These are phyloP conservation scores for Graphium sp. DNA, from an alignment of 2,329 filamentous ascomycete species.

Conservation along the genomic window DNA sequence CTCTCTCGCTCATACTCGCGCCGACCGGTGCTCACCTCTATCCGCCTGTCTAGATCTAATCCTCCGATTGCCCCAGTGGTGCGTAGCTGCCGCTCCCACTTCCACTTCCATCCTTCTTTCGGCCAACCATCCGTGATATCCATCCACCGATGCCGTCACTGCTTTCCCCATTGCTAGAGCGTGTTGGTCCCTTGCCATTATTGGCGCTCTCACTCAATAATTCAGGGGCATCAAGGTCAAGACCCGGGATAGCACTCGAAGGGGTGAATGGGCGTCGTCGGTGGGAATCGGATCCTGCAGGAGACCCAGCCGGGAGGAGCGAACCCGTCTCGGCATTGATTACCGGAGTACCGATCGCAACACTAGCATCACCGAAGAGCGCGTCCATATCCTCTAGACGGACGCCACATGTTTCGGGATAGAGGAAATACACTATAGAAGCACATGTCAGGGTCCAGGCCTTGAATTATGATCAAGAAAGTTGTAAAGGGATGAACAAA, in stretches of 20 bases:
- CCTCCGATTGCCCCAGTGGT: slow-evolving; percentile 22
- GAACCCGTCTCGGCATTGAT: slow-evolving; percentile 63
- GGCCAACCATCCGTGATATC: slow-evolving; percentile 22
- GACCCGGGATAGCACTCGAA: slow-evolving; percentile 57
- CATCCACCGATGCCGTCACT: slow-evolving; percentile 30
- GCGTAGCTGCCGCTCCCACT: slow-evolving; percentile 21
- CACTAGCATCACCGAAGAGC: slow-evolving; percentile 85
- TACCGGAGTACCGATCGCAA: slow-evolving; percentile 60
- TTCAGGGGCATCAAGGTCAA: slow-evolving; percentile 59
- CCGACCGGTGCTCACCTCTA: too few species aligned
- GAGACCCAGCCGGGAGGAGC: slow-evolving; percentile 57
- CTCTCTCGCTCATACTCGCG: too few species aligned
- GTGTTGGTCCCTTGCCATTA: slow-evolving; percentile 22
- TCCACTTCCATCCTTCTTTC: slow-evolving; percentile 14
- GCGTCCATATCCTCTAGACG: slow-evolving; percentile 93
- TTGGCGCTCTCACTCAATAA: slow-evolving; percentile 35
- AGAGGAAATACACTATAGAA: slow-evolving; percentile 76
- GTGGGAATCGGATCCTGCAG: slow-evolving; percentile 55
- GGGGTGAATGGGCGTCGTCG: slow-evolving; percentile 33
- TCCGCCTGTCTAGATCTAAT: too few species aligned
- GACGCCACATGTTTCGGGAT: slow-evolving; percentile 91
- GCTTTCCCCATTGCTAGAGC: slow-evolving; percentile 15
- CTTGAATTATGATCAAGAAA: not conserved
- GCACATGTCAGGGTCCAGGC: slow-evolving; percentile 1
- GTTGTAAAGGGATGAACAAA: slow-evolving; percentile 8